A percentile compares a stretch with the other conserved stretches of the same genome.
These are phyloP conservation scores for Clonostachys sp. DNA, from an alignment of 2,329 filamentous ascomycete species.

Conservation along the genomic window DNA sequence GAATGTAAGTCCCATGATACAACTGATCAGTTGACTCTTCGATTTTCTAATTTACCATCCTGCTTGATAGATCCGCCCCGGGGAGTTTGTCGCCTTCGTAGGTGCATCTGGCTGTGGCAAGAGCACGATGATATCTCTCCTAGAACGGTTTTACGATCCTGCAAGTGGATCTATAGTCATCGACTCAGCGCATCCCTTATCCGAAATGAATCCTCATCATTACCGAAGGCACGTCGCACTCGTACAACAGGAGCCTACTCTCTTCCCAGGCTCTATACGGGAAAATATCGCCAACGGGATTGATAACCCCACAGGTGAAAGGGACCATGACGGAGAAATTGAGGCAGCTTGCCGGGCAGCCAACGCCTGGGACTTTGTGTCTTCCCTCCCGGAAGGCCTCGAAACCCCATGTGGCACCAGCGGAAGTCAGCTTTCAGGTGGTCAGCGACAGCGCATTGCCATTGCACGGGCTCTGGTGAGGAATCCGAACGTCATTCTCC, in stretches of 20 bases:
- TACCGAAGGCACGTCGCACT: slow-evolving; percentile 87
- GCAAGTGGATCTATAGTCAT: slow-evolving; percentile 74
- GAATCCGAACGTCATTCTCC: slow-evolving; percentile 85
- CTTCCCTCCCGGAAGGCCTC: slow-evolving; percentile 77
- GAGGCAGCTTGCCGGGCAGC: slow-evolving; percentile 54
- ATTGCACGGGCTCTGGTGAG: slow-evolving; percentile 89
- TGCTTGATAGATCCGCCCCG: slow-evolving; percentile 40
- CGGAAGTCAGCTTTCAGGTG: slow-evolving; percentile 87
- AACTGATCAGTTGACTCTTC: slow-evolving; percentile 4
- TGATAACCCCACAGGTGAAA: slow-evolving; percentile 75
- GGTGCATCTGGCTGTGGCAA: slow-evolving; percentile 94
- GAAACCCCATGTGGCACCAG: slow-evolving; percentile 94
- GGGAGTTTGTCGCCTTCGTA: slow-evolving; percentile 89
- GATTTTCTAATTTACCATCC: too few species aligned
- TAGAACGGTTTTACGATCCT: slow-evolving; percentile 92
- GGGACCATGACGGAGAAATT: slow-evolving; percentile 60
- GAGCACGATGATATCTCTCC: slow-evolving; percentile 86
- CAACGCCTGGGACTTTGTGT: slow-evolving; percentile 91
- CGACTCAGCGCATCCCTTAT: slow-evolving; percentile 67
- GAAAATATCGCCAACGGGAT: slow-evolving; percentile 80
- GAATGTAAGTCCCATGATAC: slow-evolving; percentile 58
- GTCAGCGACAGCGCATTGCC: slow-evolving; percentile 94
- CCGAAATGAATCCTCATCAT: slow-evolving; percentile 81
- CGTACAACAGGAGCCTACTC: slow-evolving; percentile 87
- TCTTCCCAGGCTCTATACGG: slow-evolving; percentile 86